These are phyloP conservation scores for Hysterangium stoloniferum DNA, from an alignment of 768 basidiomycete species.

Conservation along the genomic window DNA sequence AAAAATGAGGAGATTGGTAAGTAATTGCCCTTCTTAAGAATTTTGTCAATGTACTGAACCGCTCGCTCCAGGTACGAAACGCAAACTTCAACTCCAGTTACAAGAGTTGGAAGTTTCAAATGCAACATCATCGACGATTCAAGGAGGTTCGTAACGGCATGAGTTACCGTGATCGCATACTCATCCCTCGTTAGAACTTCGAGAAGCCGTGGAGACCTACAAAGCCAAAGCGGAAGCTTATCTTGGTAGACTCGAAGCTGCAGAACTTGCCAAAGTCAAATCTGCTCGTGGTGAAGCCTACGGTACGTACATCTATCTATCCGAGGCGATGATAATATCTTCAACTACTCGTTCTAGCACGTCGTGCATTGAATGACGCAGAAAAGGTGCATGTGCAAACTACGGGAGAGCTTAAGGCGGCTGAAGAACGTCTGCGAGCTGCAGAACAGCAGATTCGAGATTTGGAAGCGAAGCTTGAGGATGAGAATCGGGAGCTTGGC, in stretches of 20 bases:
- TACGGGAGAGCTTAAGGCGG: conserved; percentile 42
- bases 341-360: conserved; percentile 32
- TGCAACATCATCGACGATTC: conserved; percentile 50
- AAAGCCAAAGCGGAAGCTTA: conserved; percentile 54
- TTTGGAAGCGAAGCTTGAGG: conserved; percentile 56
- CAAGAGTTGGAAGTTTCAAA: conserved; percentile 58
- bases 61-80: conserved; percentile 39
- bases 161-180: neutral
- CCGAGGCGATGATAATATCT: neutral
- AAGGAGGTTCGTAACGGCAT: conserved; percentile 40
- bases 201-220: conserved; percentile 55
- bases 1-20: conserved; percentile 56
- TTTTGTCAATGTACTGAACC: neutral
- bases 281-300: conserved; percentile 55
- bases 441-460: conserved; percentile 49
- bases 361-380: conserved; percentile 50
- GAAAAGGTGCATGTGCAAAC: conserved; percentile 51
- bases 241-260: conserved; percentile 53
- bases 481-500: conserved; percentile 58
- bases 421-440: conserved; percentile 39
- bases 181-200: too few relatives aligned
- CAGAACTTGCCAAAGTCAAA: conserved; percentile 62
- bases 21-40: conserved; percentile 12
- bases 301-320: conserved; percentile 31
- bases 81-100: conserved; percentile 48